Evolutionary conservation across 2,329 filamentous ascomycete species (phyloP).

Genomic region (Xylariales sp.): DNA sequence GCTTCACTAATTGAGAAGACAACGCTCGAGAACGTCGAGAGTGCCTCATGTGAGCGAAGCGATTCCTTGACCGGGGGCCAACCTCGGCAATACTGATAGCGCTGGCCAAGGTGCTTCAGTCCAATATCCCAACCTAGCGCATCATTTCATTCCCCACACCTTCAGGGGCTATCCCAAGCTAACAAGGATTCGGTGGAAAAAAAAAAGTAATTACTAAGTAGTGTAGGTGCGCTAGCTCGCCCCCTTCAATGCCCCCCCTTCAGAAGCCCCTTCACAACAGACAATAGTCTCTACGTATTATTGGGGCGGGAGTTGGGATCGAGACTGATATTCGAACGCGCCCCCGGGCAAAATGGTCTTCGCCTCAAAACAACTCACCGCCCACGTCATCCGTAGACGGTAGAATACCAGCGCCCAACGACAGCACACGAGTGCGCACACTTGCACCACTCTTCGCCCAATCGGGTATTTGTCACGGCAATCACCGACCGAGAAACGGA

Average conservation of each 20-base stretch:
- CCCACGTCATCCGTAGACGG: too few species aligned
- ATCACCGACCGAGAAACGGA: background rate
- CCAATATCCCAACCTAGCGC: background rate
- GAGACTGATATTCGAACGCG: too few species aligned
- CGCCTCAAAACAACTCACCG: too few species aligned
- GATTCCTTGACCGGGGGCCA: background rate
- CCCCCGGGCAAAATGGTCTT: too few species aligned
- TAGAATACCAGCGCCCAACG: too few species aligned
- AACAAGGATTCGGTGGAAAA: background rate
- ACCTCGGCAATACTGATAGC: conserved; percentile 2
- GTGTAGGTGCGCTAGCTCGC: too few species aligned
- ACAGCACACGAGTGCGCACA: too few species aligned
- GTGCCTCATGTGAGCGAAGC: background rate
- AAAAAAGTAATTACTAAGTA: background rate
- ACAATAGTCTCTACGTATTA: too few species aligned
- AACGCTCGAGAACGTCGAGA: background rate
- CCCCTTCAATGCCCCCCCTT: too few species aligned
- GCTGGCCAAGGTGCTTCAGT: background rate
- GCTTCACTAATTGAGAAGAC: background rate
- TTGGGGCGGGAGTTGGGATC: too few species aligned
- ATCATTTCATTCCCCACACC: background rate
- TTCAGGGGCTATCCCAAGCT: conserved; percentile 7
- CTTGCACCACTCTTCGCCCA: background rate
- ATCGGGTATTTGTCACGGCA: background rate
- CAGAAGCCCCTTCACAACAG: too few species aligned